These are phyloP conservation scores for Penicillium canescens DNA, from an alignment of 495 filamentous ascomycete species.

Conservation along the genomic window DNA sequence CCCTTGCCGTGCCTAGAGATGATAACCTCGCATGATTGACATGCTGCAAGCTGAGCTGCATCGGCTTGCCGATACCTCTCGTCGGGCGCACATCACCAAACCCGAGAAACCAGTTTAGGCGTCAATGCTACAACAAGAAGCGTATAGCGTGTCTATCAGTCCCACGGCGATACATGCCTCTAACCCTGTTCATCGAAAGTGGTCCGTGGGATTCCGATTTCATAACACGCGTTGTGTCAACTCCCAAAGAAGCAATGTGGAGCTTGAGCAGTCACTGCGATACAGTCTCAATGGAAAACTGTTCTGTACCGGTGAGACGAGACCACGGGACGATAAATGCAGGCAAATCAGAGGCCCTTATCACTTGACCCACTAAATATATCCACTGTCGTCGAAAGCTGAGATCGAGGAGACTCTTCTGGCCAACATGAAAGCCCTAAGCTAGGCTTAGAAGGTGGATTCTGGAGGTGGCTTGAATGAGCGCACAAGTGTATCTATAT, in stretches of 20 bases:
- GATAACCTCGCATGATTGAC: not conserved
- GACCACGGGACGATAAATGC: not conserved
- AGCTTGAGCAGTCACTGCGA: not conserved
- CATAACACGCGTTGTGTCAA: not conserved
- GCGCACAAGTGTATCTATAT: not conserved
- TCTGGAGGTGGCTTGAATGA: conserved; percentile 18
- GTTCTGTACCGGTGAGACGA: conserved; percentile 19
- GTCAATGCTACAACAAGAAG: not conserved
- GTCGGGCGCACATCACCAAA: conserved; percentile 6
- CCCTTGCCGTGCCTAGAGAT: not conserved
- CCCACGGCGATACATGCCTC: not conserved
- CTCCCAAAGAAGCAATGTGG: conserved; percentile 10
- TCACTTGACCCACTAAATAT: conserved; percentile 15
- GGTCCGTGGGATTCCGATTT: conserved; percentile 4
- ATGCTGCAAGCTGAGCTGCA: not conserved
- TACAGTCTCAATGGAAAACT: conserved; percentile 11
- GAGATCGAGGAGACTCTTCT: conserved; percentile 21
- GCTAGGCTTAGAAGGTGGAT: conserved; percentile 1
- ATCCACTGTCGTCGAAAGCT: conserved; percentile 16
- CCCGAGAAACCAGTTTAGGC: conserved; percentile 4
- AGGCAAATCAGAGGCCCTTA: conserved; percentile 18
- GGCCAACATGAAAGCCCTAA: conserved; percentile 6
- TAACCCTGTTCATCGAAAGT: not conserved
- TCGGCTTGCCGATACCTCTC: conserved; percentile 9
- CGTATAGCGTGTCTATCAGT: not conserved